phyloP scores from a whole-genome alignment of 176 grass and related monocot genomes.

The Melocanna baccifera region DNA sequence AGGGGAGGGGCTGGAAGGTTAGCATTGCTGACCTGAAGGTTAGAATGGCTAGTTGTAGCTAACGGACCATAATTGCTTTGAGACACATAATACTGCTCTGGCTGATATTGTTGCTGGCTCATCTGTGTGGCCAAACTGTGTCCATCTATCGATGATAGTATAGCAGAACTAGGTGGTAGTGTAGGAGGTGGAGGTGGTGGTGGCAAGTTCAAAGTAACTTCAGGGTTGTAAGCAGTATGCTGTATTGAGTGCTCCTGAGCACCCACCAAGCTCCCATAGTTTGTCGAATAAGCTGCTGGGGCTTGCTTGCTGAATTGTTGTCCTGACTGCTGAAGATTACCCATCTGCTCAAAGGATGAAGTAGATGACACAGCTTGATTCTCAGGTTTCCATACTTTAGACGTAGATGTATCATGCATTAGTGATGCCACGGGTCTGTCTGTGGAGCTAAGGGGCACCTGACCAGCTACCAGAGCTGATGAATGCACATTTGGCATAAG shows the following conservation, averaged over 20 bases:
- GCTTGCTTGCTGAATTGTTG: constrained; percentile 50
- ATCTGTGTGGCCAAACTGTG: constrained; percentile 38
- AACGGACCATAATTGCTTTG: constrained; percentile 42
- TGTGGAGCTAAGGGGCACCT: constrained; percentile 33
- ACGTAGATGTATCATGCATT: constrained; percentile 33
- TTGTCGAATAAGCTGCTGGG: constrained; percentile 36
- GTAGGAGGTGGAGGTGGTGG: constrained; percentile 33
- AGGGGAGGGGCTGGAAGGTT: constrained; percentile 22
- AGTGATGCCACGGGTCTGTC: constrained; percentile 3
- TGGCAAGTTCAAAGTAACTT: constrained; percentile 46
- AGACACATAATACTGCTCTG: constrained; percentile 40
- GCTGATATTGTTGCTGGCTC: constrained; percentile 60
- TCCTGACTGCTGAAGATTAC: constrained; percentile 40
- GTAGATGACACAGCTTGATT: constrained; percentile 28
- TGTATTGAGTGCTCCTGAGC: constrained; percentile 41
- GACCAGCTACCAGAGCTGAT: constrained; percentile 36
- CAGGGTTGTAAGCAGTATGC: constrained; percentile 40
- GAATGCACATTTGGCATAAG: constrained; percentile 59
- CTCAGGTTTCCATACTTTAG: constrained; percentile 39
- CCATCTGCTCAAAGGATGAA: constrained; percentile 32
- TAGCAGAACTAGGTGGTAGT: constrained; percentile 22
- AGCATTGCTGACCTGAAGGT: constrained; percentile 34
- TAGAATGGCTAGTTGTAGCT: constrained; percentile 28
- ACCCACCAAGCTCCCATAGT: constrained; percentile 30
- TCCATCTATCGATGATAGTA: constrained; percentile 31